Conservation (phyloP, 2,329 filamentous ascomycete species). For the Neonectria ditissima region DNA sequence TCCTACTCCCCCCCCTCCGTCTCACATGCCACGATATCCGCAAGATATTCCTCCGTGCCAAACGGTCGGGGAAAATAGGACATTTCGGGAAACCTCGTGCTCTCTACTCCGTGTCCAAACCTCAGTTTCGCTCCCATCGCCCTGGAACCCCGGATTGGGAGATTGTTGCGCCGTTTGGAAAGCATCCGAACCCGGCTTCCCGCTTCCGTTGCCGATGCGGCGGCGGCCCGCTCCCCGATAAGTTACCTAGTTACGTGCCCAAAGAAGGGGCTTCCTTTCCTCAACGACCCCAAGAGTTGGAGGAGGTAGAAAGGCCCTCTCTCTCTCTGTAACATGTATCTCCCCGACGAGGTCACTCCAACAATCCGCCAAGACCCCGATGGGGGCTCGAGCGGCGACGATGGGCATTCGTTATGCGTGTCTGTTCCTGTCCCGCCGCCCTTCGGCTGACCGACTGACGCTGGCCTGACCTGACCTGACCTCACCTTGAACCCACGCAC, state of each 20-base stretch:
- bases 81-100: constrained; percentile 14
- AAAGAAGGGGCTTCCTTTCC: too few species aligned
- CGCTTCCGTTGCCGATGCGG: constrained; percentile 24
- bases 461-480: constrained; percentile 15
- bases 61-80: constrained; percentile 14
- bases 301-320: neutral
- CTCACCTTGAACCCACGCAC: constrained; percentile 16
- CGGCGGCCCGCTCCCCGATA: constrained; percentile 14
- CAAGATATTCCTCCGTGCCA: constrained; percentile 42
- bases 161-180: constrained; percentile 40
- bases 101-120: neutral
- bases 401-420: neutral
- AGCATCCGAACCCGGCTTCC: constrained; percentile 14
- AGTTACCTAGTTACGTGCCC: too few species aligned
- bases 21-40: constrained; percentile 38
- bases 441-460: constrained; percentile 7
- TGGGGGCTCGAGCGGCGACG: constrained; percentile 2
- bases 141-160: constrained; percentile 38
- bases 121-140: constrained; percentile 15
- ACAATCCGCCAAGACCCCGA: neutral
- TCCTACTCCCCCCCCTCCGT: neutral
- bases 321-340: neutral
- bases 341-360: neutral
- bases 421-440: neutral
- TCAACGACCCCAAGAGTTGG: constrained; percentile 10